Conservation (phyloP, 1,284 basidiomycete species). For the Agaricales sp. region DNA sequence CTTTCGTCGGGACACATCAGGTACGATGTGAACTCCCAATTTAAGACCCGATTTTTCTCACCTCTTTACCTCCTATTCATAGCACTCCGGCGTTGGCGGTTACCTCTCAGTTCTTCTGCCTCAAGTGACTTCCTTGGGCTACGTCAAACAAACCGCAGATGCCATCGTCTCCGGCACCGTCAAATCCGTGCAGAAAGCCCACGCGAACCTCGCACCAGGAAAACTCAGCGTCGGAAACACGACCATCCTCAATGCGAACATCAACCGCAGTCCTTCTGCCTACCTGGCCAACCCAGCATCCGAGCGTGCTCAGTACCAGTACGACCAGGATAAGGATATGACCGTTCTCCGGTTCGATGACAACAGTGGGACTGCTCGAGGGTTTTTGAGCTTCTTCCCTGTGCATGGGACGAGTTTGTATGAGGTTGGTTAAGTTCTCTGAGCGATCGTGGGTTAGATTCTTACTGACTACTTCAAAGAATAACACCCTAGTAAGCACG, state of each 20-base stretch:
- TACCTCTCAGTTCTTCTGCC: slow-evolving; percentile 72
- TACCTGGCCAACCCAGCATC: slow-evolving; percentile 63
- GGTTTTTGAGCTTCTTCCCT: slow-evolving; percentile 67
- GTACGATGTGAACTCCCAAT: too few species aligned
- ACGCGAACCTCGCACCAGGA: slow-evolving; percentile 50
- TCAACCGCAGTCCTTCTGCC: slow-evolving; percentile 65
- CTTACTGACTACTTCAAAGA: slow-evolving; percentile 41
- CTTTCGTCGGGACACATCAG: slow-evolving; percentile 67
- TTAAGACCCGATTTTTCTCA: slow-evolving; percentile 12
- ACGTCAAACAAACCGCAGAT: slow-evolving; percentile 57
- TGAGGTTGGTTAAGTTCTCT: slow-evolving; percentile 29
- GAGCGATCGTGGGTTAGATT: neutral
- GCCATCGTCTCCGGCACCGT: slow-evolving; percentile 67
- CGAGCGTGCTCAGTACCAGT: slow-evolving; percentile 55
- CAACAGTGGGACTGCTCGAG: slow-evolving; percentile 40
- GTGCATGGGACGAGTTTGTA: slow-evolving; percentile 78
- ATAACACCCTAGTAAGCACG: slow-evolving; percentile 66
- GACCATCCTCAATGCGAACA: slow-evolving; percentile 56
- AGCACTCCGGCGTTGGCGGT: slow-evolving; percentile 71
- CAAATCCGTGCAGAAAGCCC: slow-evolving; percentile 57
- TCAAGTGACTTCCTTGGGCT: slow-evolving; percentile 66
- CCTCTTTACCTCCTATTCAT: neutral
- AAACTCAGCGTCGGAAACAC: slow-evolving; percentile 58
- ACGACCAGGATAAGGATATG: slow-evolving; percentile 66
- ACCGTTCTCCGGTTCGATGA: slow-evolving; percentile 58